These are phyloP conservation scores for Cercospora sp. DNA, from an alignment of 2,329 filamentous ascomycete genomes.

Conservation along the genomic window DNA sequence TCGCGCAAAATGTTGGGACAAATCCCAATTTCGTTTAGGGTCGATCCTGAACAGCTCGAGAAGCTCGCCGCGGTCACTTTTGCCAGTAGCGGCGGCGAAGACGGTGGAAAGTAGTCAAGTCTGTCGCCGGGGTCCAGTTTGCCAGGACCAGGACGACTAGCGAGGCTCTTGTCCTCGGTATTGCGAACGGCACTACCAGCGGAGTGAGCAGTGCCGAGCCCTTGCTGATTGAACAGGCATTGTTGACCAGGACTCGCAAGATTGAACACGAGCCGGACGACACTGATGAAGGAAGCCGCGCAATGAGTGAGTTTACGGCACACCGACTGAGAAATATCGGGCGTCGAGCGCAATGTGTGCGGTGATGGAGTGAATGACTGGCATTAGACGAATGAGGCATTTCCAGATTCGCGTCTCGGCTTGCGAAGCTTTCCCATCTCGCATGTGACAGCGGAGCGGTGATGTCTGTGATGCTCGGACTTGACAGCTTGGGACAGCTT, in stretches of 20 bases:
- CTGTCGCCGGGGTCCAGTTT: background rate
- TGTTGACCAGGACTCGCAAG: background rate
- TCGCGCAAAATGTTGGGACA: slow-evolving; percentile 21
- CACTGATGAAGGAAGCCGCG: background rate
- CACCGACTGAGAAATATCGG: background rate
- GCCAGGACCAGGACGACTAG: background rate
- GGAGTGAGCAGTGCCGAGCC: slow-evolving; percentile 10
- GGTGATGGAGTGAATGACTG: background rate
- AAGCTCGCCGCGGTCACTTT: background rate
- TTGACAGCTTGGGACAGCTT: background rate
- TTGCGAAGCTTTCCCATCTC: background rate
- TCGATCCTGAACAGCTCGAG: slow-evolving; percentile 20
- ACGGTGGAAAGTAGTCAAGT: slow-evolving; percentile 18
- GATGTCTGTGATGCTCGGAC: background rate
- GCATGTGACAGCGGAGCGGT: background rate
- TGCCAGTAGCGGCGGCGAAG: background rate
- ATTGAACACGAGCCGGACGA: background rate
- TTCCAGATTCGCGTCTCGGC: background rate
- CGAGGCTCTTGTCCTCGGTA: slow-evolving; percentile 16
- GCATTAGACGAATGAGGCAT: background rate
- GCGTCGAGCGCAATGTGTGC: background rate
- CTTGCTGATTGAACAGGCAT: background rate
- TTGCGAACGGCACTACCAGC: slow-evolving; percentile 17
- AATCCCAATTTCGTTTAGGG: slow-evolving; percentile 26
- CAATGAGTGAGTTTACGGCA: background rate